These are phyloP conservation scores for Solioccasus polychromus DNA, from an alignment of 768 basidiomycete species.

Conservation along the genomic window DNA sequence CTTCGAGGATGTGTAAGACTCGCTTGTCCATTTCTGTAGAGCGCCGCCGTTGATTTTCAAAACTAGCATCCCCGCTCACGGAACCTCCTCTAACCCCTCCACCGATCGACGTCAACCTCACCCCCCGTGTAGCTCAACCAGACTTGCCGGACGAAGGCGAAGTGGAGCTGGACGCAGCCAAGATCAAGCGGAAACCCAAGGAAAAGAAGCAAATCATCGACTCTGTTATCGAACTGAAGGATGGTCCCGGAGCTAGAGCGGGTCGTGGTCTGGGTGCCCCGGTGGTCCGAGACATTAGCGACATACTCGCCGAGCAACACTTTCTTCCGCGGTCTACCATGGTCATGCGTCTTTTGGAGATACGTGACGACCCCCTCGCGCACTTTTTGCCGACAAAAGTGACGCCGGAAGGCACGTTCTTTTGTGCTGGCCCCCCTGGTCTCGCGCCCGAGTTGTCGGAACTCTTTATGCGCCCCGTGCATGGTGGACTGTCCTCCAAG, in stretches of 20 bases:
- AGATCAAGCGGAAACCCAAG: slow-evolving; percentile 51
- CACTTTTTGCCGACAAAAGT: slow-evolving; percentile 83
- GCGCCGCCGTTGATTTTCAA: slow-evolving; percentile 7
- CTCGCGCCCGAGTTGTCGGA: slow-evolving; percentile 77
- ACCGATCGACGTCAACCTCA: slow-evolving; percentile 48
- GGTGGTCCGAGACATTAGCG: slow-evolving; percentile 54
- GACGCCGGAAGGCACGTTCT: slow-evolving; percentile 69
- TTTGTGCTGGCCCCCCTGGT: slow-evolving; percentile 84
- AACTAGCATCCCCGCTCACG: slow-evolving; percentile 69
- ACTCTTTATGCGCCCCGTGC: slow-evolving; percentile 79
- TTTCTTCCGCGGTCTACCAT: slow-evolving; percentile 83
- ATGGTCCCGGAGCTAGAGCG: slow-evolving; percentile 52
- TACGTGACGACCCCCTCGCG: slow-evolving; percentile 77
- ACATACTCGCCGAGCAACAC: slow-evolving; percentile 75
- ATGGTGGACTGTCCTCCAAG: slow-evolving; percentile 48
- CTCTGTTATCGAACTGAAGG: slow-evolving; percentile 79
- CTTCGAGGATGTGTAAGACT: slow-evolving; percentile 69
- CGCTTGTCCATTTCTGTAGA: not conserved
- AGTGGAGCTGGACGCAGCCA: slow-evolving; percentile 29
- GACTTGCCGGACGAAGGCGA: slow-evolving; percentile 36
- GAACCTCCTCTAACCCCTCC: slow-evolving; percentile 79
- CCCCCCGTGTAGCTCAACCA: slow-evolving; percentile 46
- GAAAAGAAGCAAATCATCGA: slow-evolving; percentile 91
- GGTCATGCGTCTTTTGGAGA: slow-evolving; percentile 82
- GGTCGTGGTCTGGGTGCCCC: slow-evolving; percentile 61